Base-by-base conservation (phyloP, 2,329 filamentous ascomycete genomes). In the Clarireedia hainanense region DNA sequence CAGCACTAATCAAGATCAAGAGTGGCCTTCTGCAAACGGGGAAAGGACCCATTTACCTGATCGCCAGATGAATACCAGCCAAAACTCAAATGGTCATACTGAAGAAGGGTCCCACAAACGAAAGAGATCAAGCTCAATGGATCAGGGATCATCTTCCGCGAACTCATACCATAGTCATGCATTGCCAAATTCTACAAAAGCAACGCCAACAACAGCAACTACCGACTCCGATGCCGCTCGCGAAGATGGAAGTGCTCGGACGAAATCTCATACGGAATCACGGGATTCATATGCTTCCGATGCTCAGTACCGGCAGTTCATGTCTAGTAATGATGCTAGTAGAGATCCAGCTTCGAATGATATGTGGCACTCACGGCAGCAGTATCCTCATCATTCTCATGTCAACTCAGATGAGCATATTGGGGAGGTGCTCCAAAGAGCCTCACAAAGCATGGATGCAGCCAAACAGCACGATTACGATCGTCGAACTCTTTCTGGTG, bases 61-160 rank as follows among this genome's bases (percentile, higher is more conserved):
- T 53, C 50, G 55, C 26, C 55, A 57, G 30, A 59, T 59, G 43
- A 47, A 59, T 20, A 62, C 62, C 40, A 55, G 46, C 10, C 66
- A 63, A 42, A 52, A 61, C 23, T 56, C 60, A 20, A 56, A 58
- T 39, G 30, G 58, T 14, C 64, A 67, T 52, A 53, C 64, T 6
- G 65, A 68, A 9, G 67, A 84, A 37, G 67, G 65, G 15, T 72
- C 77, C 17, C 77, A 82, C 63, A 86, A 85, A 71, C 81, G 83
- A 65, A 92, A 90, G 70, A 80, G 88, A 58, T 89, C 88, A 6
- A 73, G 76, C 47, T 88, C 86, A 5, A 69, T 75, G 39, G 84
- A 84, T 55, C 70, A 66, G 42, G 63, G 60, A 27, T 65, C 66
- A 36, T 63, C 66, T 14, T 69, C 66, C 52, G 63, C 67, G 60